Base-by-base conservation (phyloP, 192 early-diverging fungal species). In the Gigaspora rosea region DNA sequence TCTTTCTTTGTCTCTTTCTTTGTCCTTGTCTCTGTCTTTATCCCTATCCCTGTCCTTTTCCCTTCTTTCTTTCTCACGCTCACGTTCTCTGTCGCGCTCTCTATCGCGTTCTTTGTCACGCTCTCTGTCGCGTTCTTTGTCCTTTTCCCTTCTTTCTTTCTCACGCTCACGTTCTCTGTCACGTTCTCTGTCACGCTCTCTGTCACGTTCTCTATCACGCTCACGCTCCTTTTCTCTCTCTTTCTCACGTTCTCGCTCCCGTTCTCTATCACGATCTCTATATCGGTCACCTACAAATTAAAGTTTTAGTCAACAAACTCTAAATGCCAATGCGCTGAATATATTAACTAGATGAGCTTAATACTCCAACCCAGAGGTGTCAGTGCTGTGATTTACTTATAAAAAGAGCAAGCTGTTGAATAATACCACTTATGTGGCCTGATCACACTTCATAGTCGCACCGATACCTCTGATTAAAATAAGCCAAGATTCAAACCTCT, bases 41-140 rank as follows among this genome's bases (percentile, higher is more conserved):
- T 85, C 82, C 47, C 80, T 68, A n/a, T 83, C 80, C 36, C 71
- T 62, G 2, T 85, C 83, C 41, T 56, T 56, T 7, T 73, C 72
- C 41, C 47, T 57, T 15, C 72, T n/a, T 46, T 73, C 54, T 47
- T 35, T 73, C 8, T 73, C 56, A 7, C 72, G 12, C n/a, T 73
- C 56, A n/a, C 49, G 57, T 61, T 27, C 27, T 27, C 27, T 27
- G 27, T 27, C 27, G 27, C 27, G 27, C 1, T 73, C 52, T 73
- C 56, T 65, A 32, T 73, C 72, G 0, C 18, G 20, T 0, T 73
- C 72, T 10, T 35, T 49, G n/a, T 73, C 72, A 18, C 18, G 20
- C 4, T 61, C 72, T 6, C 72, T n/a, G 46, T 68, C 66, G 16
- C 66, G 32, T 2, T 68, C 66, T 27, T 27, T 27, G 27, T 27